Conservation (phyloP, 257 asterid genomes). For the Salvia miltiorrhiza region DNA sequence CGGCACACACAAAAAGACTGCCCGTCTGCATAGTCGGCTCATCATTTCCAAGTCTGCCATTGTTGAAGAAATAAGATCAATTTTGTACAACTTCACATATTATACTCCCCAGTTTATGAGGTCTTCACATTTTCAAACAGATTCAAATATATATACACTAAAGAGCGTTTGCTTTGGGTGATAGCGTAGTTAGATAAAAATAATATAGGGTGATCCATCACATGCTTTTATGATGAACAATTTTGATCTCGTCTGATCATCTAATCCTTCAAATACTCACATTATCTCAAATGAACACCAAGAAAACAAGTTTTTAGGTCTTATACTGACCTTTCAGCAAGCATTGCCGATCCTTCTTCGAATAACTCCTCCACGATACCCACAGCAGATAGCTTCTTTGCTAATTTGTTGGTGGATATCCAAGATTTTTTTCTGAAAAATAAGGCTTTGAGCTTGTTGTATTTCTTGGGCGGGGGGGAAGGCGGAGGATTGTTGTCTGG, state of each 20-base stretch:
- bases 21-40: constrained; percentile 40
- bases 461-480: constrained; percentile 33
- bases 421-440: constrained; percentile 21
- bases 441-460: constrained; percentile 34
- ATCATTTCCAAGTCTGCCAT: constrained; percentile 61
- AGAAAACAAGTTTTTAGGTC: neutral
- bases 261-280: neutral
- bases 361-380: constrained; percentile 74
- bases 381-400: constrained; percentile 47
- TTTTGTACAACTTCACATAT: neutral
- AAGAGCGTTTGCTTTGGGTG: too few species aligned
- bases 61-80: neutral
- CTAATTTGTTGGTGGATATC: constrained; percentile 29
- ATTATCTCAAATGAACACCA: neutral
- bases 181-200: too few species aligned
- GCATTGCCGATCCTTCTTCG: constrained; percentile 94
- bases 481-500: constrained; percentile 21
- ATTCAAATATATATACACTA: too few species aligned
- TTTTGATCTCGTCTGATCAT: neutral
- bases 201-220: too few species aligned
- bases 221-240: neutral
- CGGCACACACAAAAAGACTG: constrained; percentile 62
- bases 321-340: constrained; percentile 75
- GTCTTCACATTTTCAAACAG: neutral
- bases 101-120: neutral